Conservation (phyloP, 805 yeast species). For the Yamadazyma paraphyllophila region DNA sequence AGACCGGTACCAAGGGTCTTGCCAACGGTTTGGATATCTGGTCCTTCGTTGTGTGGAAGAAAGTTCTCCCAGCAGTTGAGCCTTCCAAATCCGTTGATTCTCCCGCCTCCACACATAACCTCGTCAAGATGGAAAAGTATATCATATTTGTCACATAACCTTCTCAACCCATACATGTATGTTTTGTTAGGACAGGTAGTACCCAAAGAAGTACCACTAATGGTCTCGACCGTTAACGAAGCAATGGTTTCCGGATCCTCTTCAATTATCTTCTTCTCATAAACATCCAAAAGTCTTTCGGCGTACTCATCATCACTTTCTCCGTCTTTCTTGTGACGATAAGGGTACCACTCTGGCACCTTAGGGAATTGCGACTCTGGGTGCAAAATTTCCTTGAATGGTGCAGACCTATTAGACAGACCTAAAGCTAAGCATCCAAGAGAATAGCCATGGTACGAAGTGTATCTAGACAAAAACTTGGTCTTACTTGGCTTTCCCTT, state of each 20-base stretch:
- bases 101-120: constrained; percentile 38
- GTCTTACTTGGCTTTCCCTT: constrained; percentile 22
- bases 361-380: constrained; percentile 19
- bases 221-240: constrained; percentile 25
- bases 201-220: constrained; percentile 29
- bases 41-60: constrained; percentile 24
- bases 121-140: constrained; percentile 31
- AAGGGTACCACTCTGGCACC: constrained; percentile 24
- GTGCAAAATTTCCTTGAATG: constrained; percentile 22
- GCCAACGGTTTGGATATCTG: constrained; percentile 31
- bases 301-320: constrained; percentile 23
- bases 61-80: constrained; percentile 32
- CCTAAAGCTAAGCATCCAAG: constrained; percentile 26
- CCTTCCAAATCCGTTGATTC: constrained; percentile 24
- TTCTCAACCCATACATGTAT: constrained; percentile 26
- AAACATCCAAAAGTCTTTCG: constrained; percentile 19
- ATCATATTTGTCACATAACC: constrained; percentile 31
- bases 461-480: constrained; percentile 25
- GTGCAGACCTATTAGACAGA: constrained; percentile 16
- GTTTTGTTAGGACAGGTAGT: constrained; percentile 27
- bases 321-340: constrained; percentile 25
- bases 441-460: constrained; percentile 29
- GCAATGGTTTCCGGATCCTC: constrained; percentile 31
- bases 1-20: constrained; percentile 31
- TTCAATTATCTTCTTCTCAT: constrained; percentile 22